Base-by-base conservation (phyloP, 2,329 filamentous ascomycete species). In the Zalaria sp. region DNA sequence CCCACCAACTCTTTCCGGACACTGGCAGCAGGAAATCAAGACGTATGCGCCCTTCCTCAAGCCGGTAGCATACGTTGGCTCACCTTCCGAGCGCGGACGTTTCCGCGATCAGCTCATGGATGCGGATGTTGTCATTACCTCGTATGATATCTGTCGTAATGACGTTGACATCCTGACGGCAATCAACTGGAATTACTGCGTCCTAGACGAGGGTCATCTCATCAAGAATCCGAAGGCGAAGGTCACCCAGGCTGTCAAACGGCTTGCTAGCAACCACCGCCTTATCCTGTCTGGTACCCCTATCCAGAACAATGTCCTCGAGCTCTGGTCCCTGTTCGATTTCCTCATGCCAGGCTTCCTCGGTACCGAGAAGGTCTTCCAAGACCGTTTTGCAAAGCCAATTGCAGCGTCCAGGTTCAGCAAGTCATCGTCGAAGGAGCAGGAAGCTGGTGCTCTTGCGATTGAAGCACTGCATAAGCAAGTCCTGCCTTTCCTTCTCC, bases 181-280 rank as follows among this genome's bases (percentile, higher is more conserved):
- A 42, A 77, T 91, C 56, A 91, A 75, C 51, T 98, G 89, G 87
- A 98, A 98, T 58, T 98, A 98, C 57, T 83, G 91, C 43, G 88
- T 98, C 3, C 75, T 98, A 5, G 91, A 98, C 55, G 91, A 98
- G 65, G 91, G 93, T 2, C 91, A 98, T 65, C 66, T 98, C 48
- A 98, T 98, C 71, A 98, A 98, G 70, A 98, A 98, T 59, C 87
- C 91, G 3, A 93, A 91, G 59, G 88, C 93, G 2, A 98, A 98
- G 66, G 91, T 93, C 46, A 93, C 85, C 1, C 73, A 88, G 46
- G 88, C 91, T 0, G 89, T 96, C 50, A 98, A 98, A 69, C 77
- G 77, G 44, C 71, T 98, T 29, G 65, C 77, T 5, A 94, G 87
- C 58, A 96, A 98, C 53, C 93, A 98, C 57, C 83, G 91, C 18